These are phyloP conservation scores for Drechslera avenae DNA, from an alignment of 2,329 filamentous ascomycete species.

Conservation along the genomic window DNA sequence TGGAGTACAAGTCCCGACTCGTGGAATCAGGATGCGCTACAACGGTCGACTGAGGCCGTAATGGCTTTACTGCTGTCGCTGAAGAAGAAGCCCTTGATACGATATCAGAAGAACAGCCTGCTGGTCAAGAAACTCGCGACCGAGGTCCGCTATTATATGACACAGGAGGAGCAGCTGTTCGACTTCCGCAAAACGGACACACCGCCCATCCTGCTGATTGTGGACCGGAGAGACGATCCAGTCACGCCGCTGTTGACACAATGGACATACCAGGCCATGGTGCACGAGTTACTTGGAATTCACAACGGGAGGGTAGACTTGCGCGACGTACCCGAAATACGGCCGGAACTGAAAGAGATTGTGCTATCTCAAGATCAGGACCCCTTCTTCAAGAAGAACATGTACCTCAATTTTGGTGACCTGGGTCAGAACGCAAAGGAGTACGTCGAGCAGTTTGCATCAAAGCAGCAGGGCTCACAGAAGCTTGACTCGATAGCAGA, in stretches of 20 bases:
- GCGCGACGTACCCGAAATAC: conserved; percentile 79
- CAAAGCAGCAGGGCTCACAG: conserved; percentile 93
- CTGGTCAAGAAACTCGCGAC: conserved; percentile 91
- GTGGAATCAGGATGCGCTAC: conserved; percentile 89
- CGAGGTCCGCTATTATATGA: conserved; percentile 89
- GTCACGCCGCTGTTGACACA: conserved; percentile 93
- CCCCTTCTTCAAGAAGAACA: conserved; percentile 98
- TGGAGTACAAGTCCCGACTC: conserved; percentile 82
- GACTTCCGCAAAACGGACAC: conserved; percentile 96
- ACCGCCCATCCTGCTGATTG: conserved; percentile 84
- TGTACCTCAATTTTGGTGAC: conserved; percentile 97
- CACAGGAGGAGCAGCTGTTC: conserved; percentile 94
- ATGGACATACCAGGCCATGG: conserved; percentile 99
- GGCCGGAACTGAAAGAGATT: conserved; percentile 89
- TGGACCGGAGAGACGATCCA: conserved; percentile 92
- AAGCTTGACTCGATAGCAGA: conserved; percentile 97
- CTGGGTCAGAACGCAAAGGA: conserved; percentile 96
- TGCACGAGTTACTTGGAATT: conserved; percentile 93
- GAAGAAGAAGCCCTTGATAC: conserved; percentile 95
- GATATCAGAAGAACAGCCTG: conserved; percentile 89
- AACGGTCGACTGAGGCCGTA: conserved; percentile 84
- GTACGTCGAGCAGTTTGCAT: conserved; percentile 98
- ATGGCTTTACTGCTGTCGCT: conserved; percentile 83
- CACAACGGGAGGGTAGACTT: conserved; percentile 93
- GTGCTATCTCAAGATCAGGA: conserved; percentile 96